Percentiles rank a stretch among this genome's conserved stretches.
phyloP scores from a whole-genome alignment of 768 basidiomycete genomes.

The Pleurotus eryngii region DNA sequence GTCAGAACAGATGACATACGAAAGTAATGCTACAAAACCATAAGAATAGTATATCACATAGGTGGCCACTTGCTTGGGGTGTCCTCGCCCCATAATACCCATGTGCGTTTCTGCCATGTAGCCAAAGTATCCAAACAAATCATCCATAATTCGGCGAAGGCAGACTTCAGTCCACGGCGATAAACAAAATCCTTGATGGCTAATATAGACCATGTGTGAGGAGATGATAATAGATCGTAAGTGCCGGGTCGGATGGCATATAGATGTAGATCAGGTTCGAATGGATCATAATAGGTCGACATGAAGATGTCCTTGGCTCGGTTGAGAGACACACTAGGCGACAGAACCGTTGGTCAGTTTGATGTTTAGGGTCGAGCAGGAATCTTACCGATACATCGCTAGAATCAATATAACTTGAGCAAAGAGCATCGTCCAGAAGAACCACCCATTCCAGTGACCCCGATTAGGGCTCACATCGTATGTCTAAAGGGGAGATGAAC shows the following conservation, averaged over 20 bases:
- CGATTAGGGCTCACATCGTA: slow-evolving; percentile 1
- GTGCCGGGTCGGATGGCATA: slow-evolving; percentile 43
- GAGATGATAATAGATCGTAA: slow-evolving; percentile 29
- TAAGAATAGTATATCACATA: slow-evolving; percentile 23
- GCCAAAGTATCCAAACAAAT: slow-evolving; percentile 29
- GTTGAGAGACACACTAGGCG: slow-evolving; percentile 39
- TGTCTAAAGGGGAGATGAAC: slow-evolving; percentile 11
- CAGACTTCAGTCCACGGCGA: slow-evolving; percentile 38
- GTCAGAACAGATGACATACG: not conserved
- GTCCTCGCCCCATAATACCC: slow-evolving; percentile 42
- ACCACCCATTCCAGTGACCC: slow-evolving; percentile 22
- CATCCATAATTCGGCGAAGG: slow-evolving; percentile 33
- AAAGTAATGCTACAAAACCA: slow-evolving; percentile 11
- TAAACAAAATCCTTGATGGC: slow-evolving; percentile 35
- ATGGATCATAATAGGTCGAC: slow-evolving; percentile 76
- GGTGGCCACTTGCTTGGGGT: slow-evolving; percentile 33
- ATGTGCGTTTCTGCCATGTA: slow-evolving; percentile 35
- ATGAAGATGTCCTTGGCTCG: slow-evolving; percentile 59
- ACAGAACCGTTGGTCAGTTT: slow-evolving; percentile 8
- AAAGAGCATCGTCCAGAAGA: slow-evolving; percentile 30
- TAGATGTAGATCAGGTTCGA: slow-evolving; percentile 68
- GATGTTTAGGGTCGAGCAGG: not conserved
- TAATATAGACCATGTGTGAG: slow-evolving; percentile 33
- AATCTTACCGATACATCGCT: slow-evolving; percentile 56
- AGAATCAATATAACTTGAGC: slow-evolving; percentile 45